phyloP scores from a whole-genome alignment of 257 asterid genomes.

The Solanum boliviense region DNA sequence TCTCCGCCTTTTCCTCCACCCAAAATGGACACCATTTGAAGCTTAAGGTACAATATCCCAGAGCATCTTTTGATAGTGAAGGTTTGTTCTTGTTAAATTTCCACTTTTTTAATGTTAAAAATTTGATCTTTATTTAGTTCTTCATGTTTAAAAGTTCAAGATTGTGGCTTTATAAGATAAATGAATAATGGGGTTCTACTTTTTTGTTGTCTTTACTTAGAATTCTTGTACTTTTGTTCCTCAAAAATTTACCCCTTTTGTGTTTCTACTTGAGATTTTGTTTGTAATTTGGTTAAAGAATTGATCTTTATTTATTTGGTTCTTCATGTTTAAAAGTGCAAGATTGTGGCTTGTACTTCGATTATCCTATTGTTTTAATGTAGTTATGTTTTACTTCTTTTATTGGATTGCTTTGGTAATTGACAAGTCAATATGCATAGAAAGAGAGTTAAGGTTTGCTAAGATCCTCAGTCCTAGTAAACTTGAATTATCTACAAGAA shows the following conservation, averaged over 20 bases:
- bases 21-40: conserved; percentile 17
- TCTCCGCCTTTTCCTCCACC: conserved; percentile 4
- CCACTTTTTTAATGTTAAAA: neutral
- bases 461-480: neutral
- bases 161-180: neutral
- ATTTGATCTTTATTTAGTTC: neutral
- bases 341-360: no score
- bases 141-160: neutral
- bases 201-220: neutral
- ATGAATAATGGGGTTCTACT: neutral
- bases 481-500: neutral
- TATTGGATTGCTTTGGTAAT: no score
- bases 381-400: no score
- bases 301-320: neutral
- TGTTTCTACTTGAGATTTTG: neutral
- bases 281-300: neutral
- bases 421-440: no score
- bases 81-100: neutral
- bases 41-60: conserved; percentile 18
- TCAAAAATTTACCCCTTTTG: no score
- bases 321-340: neutral
- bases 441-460: neutral
- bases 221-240: neutral
- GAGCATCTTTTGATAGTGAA: conserved; percentile 40
- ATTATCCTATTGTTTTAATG: no score